These are phyloP conservation scores for Hemileia vastatrix DNA, from an alignment of 1,284 basidiomycete species.

Conservation along the genomic window DNA sequence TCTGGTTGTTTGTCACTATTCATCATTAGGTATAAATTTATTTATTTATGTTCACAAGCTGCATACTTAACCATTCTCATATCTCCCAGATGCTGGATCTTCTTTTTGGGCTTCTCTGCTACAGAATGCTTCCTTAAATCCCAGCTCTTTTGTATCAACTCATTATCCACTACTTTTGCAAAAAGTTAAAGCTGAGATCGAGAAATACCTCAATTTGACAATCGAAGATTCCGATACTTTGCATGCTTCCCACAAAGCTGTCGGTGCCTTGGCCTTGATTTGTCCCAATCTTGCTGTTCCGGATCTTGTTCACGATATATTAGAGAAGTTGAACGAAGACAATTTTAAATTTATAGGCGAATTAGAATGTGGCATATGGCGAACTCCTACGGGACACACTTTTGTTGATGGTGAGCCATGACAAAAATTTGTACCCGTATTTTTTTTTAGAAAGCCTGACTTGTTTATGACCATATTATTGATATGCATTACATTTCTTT, in stretches of 20 bases:
- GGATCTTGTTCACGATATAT: conserved; percentile 58
- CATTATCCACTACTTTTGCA: conserved; percentile 57
- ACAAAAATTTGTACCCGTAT: too few relatives aligned
- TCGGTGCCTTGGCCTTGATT: conserved; percentile 68
- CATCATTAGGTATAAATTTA: conserved; percentile 13
- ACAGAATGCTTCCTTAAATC: conserved; percentile 48
- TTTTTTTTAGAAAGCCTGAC: too few relatives aligned
- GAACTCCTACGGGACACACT: conserved; percentile 64
- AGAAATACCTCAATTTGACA: too few relatives aligned
- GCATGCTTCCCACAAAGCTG: conserved; percentile 60
- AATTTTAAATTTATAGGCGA: conserved; percentile 58
- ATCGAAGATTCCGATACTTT: too few relatives aligned
- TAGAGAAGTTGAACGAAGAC: conserved; percentile 55
- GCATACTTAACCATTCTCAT: neutral
- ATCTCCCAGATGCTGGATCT: conserved; percentile 6
- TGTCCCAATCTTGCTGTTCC: conserved; percentile 60
- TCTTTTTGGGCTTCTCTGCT: conserved; percentile 19
- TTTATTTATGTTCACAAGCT: neutral
- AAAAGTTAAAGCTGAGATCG: conserved; percentile 53
- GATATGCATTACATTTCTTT: neutral
- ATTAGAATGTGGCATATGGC: conserved; percentile 70
- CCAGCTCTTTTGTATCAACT: conserved; percentile 52
- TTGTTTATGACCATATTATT: too few relatives aligned
- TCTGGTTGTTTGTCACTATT: conserved; percentile 16
- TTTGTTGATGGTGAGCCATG: conserved; percentile 55